Percentiles rank a stretch among this genome's conserved stretches.
Conservation (phyloP, 371 early-diverging fungal species). For the Mortierella sp. region DNA sequence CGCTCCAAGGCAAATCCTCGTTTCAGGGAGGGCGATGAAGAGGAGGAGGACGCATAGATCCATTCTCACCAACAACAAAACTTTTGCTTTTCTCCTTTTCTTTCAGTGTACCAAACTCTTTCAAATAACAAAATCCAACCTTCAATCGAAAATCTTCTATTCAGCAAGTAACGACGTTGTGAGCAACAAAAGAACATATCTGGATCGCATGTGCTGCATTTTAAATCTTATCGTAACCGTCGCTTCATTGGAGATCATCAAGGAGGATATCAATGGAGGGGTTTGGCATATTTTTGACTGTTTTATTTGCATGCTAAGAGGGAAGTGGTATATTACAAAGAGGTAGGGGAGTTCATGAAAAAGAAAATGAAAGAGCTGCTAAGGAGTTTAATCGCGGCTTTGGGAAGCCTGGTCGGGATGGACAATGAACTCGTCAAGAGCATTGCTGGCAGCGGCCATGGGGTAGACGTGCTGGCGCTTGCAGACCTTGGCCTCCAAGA, state of each 20-base stretch:
- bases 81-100: not conserved
- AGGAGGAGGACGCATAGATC: constrained; percentile 61
- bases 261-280: not conserved
- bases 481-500: constrained; percentile 92
- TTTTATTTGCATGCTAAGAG: constrained; percentile 4
- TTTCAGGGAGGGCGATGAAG: constrained; percentile 71
- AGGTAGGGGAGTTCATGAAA: not conserved
- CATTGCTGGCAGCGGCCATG: constrained; percentile 97
- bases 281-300: not conserved
- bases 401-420: constrained; percentile 61
- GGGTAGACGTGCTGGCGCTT: constrained; percentile 95
- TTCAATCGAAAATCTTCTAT: not conserved
- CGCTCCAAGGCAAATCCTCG: constrained; percentile 70
- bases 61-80: not conserved
- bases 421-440: constrained; percentile 86
- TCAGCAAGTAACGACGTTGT: no score
- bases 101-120: constrained; percentile 1
- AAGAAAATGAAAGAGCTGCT: constrained; percentile 58
- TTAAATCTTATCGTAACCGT: not conserved
- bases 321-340: not conserved
- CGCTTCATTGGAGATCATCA: not conserved
- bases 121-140: not conserved
- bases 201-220: not conserved
- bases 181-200: not conserved
- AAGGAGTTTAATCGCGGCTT: constrained; percentile 34